phyloP scores from a whole-genome alignment of 1,284 basidiomycete species.

The Boletus sp. region DNA sequence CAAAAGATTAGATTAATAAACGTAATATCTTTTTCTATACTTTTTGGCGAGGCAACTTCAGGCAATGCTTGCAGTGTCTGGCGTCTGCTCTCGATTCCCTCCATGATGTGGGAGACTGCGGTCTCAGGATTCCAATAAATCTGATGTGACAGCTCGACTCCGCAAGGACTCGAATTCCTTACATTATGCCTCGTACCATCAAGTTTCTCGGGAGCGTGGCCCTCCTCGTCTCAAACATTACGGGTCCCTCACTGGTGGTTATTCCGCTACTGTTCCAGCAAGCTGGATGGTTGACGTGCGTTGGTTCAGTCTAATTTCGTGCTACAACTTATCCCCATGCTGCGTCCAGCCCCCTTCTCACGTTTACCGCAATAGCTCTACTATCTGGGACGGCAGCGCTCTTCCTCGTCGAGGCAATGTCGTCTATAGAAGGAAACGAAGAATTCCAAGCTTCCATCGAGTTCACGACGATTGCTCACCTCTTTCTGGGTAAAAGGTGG shows the following conservation, averaged over 20 bases:
- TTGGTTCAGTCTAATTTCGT: not conserved
- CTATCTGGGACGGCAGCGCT: conserved; percentile 24
- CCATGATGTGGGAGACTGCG: not conserved
- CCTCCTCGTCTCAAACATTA: conserved; percentile 27
- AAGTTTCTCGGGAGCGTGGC: conserved; percentile 26
- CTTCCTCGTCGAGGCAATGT: conserved; percentile 26
- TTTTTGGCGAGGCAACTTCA: too few species aligned
- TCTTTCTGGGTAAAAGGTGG: conserved; percentile 29
- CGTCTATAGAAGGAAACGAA: conserved; percentile 28
- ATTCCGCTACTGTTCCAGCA: conserved; percentile 27
- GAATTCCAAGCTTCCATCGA: conserved; percentile 24
- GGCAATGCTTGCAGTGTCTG: too few species aligned
- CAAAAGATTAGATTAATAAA: too few species aligned
- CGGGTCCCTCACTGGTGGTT: conserved; percentile 25
- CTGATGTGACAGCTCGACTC: not conserved
- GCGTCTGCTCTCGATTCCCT: not conserved
- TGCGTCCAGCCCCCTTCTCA: conserved; percentile 14
- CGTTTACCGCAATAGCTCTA: conserved; percentile 16
- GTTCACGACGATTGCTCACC: conserved; percentile 26
- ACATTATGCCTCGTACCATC: conserved; percentile 23
- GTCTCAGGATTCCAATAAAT: not conserved
- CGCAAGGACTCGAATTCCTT: not conserved
- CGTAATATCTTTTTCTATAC: too few species aligned
- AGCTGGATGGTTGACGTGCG: conserved; percentile 28
- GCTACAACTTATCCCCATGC: not conserved